phyloP scores from a whole-genome alignment of 257 asterid genomes.

The Plantago ovata region DNA sequence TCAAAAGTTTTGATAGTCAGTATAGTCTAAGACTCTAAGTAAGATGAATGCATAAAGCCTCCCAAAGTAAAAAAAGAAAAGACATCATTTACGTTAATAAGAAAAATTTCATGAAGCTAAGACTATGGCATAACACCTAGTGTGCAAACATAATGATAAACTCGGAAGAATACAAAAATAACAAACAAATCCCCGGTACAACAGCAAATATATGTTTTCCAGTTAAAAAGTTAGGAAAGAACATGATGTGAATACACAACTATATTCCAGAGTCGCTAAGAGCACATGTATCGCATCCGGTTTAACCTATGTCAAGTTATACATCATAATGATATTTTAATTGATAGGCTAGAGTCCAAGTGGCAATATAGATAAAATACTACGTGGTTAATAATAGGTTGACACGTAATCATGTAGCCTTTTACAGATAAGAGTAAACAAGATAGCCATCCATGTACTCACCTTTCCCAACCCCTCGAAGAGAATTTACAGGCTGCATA shows the following conservation, averaged over 20 bases:
- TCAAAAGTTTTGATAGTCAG: constrained; percentile 15
- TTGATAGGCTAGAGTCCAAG: too few species aligned
- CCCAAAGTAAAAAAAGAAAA: neutral
- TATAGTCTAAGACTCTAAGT: neutral
- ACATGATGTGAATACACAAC: neutral
- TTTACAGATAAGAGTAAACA: neutral
- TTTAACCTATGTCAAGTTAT: too few species aligned
- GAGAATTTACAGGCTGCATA: constrained; percentile 92
- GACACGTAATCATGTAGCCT: neutral
- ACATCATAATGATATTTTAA: too few species aligned
- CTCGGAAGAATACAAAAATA: neutral
- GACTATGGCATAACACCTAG: too few species aligned
- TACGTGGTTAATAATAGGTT: too few species aligned
- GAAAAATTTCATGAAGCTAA: too few species aligned
- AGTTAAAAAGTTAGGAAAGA: neutral
- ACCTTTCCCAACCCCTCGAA: constrained; percentile 94
- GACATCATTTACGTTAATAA: neutral
- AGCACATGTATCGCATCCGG: too few species aligned
- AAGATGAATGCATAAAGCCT: too few species aligned
- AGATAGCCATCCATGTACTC: constrained; percentile 2
- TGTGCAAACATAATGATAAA: neutral
- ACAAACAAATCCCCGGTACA: neutral
- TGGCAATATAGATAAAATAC: too few species aligned
- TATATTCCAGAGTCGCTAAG: neutral
- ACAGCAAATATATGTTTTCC: neutral